Conservation (phyloP, 768 basidiomycete species). For the Leccinum ochraceum region DNA sequence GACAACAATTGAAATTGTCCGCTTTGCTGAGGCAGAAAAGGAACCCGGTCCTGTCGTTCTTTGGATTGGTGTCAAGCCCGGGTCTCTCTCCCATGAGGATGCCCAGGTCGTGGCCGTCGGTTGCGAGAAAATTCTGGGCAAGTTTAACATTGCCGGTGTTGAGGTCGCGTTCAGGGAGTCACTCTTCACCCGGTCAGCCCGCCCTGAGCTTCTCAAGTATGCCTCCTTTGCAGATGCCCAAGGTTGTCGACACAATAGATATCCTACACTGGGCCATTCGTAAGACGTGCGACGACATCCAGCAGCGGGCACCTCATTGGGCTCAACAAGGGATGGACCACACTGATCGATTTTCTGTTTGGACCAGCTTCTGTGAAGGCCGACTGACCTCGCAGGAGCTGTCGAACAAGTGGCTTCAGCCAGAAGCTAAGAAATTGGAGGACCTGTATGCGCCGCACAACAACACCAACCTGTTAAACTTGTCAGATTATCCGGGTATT, state of each 20-base stretch:
- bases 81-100: too few relatives aligned
- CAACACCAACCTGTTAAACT: background rate
- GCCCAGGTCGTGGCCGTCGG: too few relatives aligned
- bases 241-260: constrained; percentile 26
- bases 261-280: constrained; percentile 47
- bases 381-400: constrained; percentile 10
- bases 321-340: constrained; percentile 45
- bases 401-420: constrained; percentile 38
- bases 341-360: constrained; percentile 25
- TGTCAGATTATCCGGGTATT: constrained; percentile 19
- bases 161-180: too few relatives aligned
- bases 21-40: too few relatives aligned
- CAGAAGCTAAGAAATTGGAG: constrained; percentile 41
- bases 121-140: too few relatives aligned
- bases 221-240: background rate
- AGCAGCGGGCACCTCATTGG: constrained; percentile 43
- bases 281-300: constrained; percentile 45
- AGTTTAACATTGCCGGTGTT: too few relatives aligned
- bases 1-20: too few relatives aligned
- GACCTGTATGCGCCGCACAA: constrained; percentile 13
- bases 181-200: too few relatives aligned
- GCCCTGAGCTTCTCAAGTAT: too few relatives aligned
- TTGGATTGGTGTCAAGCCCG: too few relatives aligned
- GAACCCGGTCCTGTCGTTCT: too few relatives aligned
- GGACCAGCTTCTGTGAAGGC: constrained; percentile 18